Conservation (phyloP, 208 protist species). For the Herpetomonas tarakana region DNA sequence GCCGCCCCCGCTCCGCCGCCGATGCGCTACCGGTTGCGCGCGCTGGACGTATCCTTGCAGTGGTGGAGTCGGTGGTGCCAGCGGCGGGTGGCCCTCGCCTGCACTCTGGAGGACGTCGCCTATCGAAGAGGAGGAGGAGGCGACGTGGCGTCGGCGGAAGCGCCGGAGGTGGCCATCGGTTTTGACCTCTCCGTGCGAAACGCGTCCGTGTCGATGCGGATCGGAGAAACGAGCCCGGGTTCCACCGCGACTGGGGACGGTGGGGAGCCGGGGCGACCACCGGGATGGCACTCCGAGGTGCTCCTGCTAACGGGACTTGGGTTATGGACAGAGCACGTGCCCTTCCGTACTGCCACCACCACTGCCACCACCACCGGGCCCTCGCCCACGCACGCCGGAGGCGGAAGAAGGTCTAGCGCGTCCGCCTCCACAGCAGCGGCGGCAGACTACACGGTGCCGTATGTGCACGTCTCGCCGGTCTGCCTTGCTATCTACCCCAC, state of each 20-base stretch:
- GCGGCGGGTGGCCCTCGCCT: neutral
- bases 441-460: neutral
- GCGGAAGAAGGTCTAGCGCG: too few species aligned
- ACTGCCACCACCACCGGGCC: neutral
- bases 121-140: too few species aligned
- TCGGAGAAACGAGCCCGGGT: too few species aligned
- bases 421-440: too few species aligned
- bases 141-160: neutral
- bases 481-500: neutral
- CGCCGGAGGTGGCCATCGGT: too few species aligned
- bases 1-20: neutral
- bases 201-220: neutral
- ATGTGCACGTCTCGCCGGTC: neutral
- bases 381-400: too few species aligned
- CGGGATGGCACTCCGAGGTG: neutral
- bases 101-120: neutral
- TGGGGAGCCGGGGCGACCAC: neutral
- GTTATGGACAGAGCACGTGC: neutral
- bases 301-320: neutral
- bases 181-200: neutral
- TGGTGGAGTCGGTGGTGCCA: slow-evolving; percentile 3
- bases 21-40: neutral
- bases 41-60: neutral
- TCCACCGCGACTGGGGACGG: neutral
- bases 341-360: neutral